Conservation (phyloP, 2,329 filamentous ascomycete species). For the Calonectria hongkongensis region DNA sequence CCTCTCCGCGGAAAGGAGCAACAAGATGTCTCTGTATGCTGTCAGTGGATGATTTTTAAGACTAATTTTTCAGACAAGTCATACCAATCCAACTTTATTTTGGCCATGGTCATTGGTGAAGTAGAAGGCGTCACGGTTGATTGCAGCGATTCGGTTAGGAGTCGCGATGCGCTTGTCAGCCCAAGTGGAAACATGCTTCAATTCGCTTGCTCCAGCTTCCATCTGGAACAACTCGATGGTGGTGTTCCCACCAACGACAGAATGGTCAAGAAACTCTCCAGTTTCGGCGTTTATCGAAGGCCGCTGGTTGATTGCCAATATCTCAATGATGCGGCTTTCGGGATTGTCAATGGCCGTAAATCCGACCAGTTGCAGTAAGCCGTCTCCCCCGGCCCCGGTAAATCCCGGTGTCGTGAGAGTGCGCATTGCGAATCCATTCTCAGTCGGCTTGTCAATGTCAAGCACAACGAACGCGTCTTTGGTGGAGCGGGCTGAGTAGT, state of each 20-base stretch:
- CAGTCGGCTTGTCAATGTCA: slow-evolving; percentile 57
- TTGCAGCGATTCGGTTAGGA: slow-evolving; percentile 47
- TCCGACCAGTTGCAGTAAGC: slow-evolving; percentile 55
- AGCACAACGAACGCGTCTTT: slow-evolving; percentile 58
- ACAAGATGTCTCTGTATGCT: slow-evolving; percentile 38
- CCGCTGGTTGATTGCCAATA: slow-evolving; percentile 46
- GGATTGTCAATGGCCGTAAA: slow-evolving; percentile 55
- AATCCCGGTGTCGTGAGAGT: slow-evolving; percentile 54
- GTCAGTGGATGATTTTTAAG: slow-evolving; percentile 15
- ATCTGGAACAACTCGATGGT: slow-evolving; percentile 49
- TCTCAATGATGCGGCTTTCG: slow-evolving; percentile 38
- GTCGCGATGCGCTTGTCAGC: slow-evolving; percentile 42
- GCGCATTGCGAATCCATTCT: slow-evolving; percentile 46
- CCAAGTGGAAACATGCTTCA: slow-evolving; percentile 48
- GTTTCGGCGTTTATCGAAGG: slow-evolving; percentile 42
- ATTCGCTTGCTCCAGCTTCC: neutral
- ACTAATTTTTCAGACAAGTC: neutral
- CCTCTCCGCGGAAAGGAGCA: slow-evolving; percentile 48
- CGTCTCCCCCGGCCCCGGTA: slow-evolving; percentile 57
- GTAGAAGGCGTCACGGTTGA: slow-evolving; percentile 40
- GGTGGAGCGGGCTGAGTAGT: slow-evolving; percentile 55
- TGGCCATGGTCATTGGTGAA: slow-evolving; percentile 49
- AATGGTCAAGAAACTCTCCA: slow-evolving; percentile 39
- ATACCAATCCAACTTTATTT: slow-evolving; percentile 45
- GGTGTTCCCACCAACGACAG: slow-evolving; percentile 35